Evolutionary conservation across 2,329 filamentous ascomycete genomes (phyloP).

Genomic region (Hortaea werneckii): DNA sequence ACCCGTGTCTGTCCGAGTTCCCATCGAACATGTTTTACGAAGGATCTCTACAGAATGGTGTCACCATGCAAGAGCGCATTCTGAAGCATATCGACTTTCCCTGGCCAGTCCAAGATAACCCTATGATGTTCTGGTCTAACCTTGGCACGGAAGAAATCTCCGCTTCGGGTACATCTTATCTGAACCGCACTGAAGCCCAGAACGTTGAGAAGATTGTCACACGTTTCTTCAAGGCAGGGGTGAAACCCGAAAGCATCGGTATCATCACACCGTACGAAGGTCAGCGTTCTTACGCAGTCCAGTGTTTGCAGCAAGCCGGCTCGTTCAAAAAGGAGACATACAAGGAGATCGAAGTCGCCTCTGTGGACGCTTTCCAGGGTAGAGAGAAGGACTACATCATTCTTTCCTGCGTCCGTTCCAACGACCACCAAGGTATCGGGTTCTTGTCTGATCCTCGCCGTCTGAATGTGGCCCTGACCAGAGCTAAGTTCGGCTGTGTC

Average conservation of each 20-base stretch:
- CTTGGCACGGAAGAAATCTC: constrained; percentile 96
- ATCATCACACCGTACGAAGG: constrained; percentile 98
- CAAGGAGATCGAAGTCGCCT: constrained; percentile 97
- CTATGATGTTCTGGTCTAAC: constrained; percentile 99
- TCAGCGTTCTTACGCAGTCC: constrained; percentile 95
- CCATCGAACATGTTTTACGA: constrained; percentile 99
- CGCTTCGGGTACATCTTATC: constrained; percentile 91
- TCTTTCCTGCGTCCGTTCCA: constrained; percentile 92
- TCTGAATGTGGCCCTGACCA: constrained; percentile 91
- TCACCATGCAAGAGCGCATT: constrained; percentile 78
- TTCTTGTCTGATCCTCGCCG: constrained; percentile 96
- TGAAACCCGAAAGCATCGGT: constrained; percentile 87
- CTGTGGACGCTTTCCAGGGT: constrained; percentile 96
- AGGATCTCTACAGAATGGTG: constrained; percentile 89
- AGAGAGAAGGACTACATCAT: constrained; percentile 99
- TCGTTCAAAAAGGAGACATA: constrained; percentile 98
- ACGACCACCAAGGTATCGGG: constrained; percentile 97
- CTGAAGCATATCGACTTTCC: constrained; percentile 94
- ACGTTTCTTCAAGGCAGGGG: constrained; percentile 95
- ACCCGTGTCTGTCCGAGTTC: constrained; percentile 92
- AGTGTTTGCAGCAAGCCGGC: constrained; percentile 96
- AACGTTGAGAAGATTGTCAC: constrained; percentile 99
- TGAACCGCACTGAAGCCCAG: constrained; percentile 92
- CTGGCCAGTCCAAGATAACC: constrained; percentile 83
- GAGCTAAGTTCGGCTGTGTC: constrained; percentile 91